These are phyloP conservation scores for Cutaneotrichosporon sp. DNA, from an alignment of 1,284 basidiomycete species.

Conservation along the genomic window DNA sequence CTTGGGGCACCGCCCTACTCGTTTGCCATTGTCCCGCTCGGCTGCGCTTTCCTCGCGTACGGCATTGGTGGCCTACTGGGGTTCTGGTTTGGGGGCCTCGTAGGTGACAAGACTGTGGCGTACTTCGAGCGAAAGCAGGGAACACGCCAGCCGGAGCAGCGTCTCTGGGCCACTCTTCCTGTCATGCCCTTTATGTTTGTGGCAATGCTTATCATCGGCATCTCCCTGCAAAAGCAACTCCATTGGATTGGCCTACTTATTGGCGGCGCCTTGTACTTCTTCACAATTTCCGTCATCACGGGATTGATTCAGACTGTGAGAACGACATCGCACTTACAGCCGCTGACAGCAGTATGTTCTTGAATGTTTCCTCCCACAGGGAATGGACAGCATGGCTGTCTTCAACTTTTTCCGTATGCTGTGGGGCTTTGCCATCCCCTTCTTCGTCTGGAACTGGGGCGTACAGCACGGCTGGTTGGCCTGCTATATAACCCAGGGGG, in stretches of 20 bases:
- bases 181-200: slow-evolving; percentile 30
- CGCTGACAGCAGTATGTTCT: slow-evolving; percentile 11
- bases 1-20: slow-evolving; percentile 40
- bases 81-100: slow-evolving; percentile 40
- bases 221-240: slow-evolving; percentile 29
- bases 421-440: slow-evolving; percentile 41
- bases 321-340: no score
- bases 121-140: slow-evolving; percentile 31
- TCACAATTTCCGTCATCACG: slow-evolving; percentile 32
- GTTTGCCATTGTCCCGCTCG: slow-evolving; percentile 35
- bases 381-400: slow-evolving; percentile 42
- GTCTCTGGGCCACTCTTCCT: slow-evolving; percentile 35
- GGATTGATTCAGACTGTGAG: slow-evolving; percentile 23
- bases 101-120: slow-evolving; percentile 39
- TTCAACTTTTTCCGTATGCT: slow-evolving; percentile 47
- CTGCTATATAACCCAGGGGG: slow-evolving; percentile 35
- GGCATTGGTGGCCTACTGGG: slow-evolving; percentile 41
- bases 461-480: slow-evolving; percentile 26
- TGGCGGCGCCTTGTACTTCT: slow-evolving; percentile 40
- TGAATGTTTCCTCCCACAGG: slow-evolving; percentile 37
- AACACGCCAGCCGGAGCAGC: slow-evolving; percentile 43
- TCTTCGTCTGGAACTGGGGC: slow-evolving; percentile 43
- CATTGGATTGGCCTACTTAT: slow-evolving; percentile 44
- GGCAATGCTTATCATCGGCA: slow-evolving; percentile 37
- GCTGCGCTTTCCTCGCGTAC: slow-evolving; percentile 39